Evolutionary conservation across 164 flowering plant species (phyloP).

Genomic region (Aristolochia fimbriata): DNA sequence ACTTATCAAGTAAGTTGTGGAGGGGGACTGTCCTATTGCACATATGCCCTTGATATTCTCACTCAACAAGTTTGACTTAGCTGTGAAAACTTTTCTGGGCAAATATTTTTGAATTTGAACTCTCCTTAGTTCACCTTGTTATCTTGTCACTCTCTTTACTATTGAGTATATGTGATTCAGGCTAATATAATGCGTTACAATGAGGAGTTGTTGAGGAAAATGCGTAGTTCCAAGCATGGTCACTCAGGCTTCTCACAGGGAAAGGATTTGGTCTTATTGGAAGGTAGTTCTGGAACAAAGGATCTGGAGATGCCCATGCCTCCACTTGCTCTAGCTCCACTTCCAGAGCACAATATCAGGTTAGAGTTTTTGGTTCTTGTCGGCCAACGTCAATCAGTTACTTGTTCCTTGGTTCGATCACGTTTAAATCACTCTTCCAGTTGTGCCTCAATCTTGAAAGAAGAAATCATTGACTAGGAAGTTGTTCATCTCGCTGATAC

Average conservation of each 20-base stretch:
- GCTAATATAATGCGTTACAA: constrained; percentile 72
- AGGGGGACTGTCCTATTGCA: background rate
- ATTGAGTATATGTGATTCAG: constrained; percentile 25
- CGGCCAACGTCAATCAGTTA: too few species aligned
- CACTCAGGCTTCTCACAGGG: constrained; percentile 24
- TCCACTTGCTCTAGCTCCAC: constrained; percentile 71
- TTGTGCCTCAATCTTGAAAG: too few species aligned
- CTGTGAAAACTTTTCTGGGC: too few species aligned
- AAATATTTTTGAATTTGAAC: too few species aligned
- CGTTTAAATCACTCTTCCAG: background rate
- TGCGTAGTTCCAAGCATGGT: constrained; percentile 24
- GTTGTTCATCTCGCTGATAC: background rate
- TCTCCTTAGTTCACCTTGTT: background rate
- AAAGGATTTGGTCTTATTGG: constrained; percentile 14
- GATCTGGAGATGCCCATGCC: constrained; percentile 90
- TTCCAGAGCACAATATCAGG: constrained; percentile 47
- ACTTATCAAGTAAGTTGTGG: background rate
- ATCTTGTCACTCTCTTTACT: background rate
- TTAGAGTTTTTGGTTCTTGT: constrained; percentile 14
- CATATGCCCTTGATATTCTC: background rate
- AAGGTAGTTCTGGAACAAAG: constrained; percentile 20
- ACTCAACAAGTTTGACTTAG: too few species aligned
- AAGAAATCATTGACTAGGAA: too few species aligned
- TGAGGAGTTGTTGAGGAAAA: constrained; percentile 60
- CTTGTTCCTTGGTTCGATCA: background rate